These are phyloP conservation scores for Colletotrichum chrysophilum DNA, from an alignment of 2,329 filamentous ascomycete species.

Conservation along the genomic window DNA sequence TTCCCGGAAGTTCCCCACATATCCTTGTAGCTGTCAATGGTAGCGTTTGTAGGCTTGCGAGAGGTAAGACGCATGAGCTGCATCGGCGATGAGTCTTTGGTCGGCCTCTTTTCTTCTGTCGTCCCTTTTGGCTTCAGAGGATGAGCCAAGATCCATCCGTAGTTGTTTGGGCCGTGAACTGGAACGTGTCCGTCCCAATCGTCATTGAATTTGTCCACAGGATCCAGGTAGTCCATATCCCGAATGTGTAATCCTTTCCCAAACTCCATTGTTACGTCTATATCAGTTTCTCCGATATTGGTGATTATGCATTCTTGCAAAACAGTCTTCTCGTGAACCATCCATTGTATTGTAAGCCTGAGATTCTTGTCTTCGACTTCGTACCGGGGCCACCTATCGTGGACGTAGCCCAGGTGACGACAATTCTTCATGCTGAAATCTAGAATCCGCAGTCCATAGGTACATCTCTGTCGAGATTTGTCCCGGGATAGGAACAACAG, in stretches of 20 bases:
- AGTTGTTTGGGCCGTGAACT: neutral
- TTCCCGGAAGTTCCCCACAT: neutral
- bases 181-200: neutral
- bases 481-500: rapidly evolving
- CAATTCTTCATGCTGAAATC: rapidly evolving
- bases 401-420: neutral
- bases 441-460: neutral
- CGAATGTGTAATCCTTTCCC: neutral
- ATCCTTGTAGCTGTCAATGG: neutral
- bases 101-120: rapidly evolving
- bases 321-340: neutral
- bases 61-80: no score
- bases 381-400: neutral
- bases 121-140: rapidly evolving
- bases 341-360: neutral
- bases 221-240: neutral
- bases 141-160: neutral
- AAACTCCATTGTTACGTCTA: neutral
- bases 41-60: rapidly evolving
- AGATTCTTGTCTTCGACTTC: neutral
- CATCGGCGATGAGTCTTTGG: neutral
- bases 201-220: neutral
- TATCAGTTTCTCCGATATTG: neutral
- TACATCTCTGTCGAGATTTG: rapidly evolving
- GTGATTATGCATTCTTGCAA: neutral